Conservation (phyloP, 176 grass and related monocot species). For the Avena eriantha region DNA sequence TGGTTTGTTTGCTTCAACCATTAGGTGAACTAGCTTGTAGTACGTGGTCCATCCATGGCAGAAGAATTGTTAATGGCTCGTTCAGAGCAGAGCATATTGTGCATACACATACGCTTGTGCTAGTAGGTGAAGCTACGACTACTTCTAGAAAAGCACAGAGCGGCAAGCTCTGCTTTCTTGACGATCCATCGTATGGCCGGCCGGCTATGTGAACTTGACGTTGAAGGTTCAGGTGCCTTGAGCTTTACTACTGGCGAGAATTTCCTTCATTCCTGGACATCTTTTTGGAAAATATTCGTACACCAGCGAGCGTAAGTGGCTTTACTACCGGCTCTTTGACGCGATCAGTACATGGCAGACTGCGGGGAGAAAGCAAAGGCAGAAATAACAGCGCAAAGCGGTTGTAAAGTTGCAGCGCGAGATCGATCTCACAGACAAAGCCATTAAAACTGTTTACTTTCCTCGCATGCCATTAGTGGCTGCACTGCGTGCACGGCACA, state of each 20-base stretch:
- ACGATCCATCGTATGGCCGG: neutral
- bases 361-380: neutral
- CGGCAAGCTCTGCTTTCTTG: neutral
- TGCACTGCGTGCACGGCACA: neutral
- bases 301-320: neutral
- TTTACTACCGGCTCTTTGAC: neutral
- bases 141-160: conserved; percentile 52
- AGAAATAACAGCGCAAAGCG: conserved; percentile 26
- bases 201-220: conserved; percentile 50
- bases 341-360: neutral
- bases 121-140: neutral
- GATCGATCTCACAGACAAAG: neutral
- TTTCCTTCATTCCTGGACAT: conserved; percentile 34
- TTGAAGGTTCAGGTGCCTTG: conserved; percentile 39
- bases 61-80: neutral
- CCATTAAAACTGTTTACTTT: neutral
- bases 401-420: neutral
- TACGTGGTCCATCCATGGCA: neutral
- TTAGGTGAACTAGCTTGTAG: conserved; percentile 16
- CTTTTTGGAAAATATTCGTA: conserved; percentile 33
- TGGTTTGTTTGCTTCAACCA: conserved; percentile 1
- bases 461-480: neutral
- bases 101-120: neutral
- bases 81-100: neutral
- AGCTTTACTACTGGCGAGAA: conserved; percentile 20